Evolutionary conservation across 306 rosid species (phyloP).

Genomic region (Gleditsia sinensis): DNA sequence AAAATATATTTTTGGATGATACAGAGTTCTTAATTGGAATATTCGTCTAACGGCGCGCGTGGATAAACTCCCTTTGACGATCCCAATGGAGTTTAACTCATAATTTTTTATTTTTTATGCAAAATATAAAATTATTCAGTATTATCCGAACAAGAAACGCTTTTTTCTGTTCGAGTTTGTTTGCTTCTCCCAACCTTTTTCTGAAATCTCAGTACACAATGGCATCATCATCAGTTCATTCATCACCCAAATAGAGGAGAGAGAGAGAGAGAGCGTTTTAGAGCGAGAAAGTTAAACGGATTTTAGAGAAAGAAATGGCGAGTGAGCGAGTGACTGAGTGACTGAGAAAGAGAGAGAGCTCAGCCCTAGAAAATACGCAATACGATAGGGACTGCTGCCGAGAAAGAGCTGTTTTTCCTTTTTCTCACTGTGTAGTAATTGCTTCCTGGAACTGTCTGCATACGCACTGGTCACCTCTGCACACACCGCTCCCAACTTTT

Average conservation of each 20-base stretch:
- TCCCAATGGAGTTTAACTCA: neutral
- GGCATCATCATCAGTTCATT: slow-evolving; percentile 40
- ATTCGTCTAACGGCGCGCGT: slow-evolving; percentile 1
- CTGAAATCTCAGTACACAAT: slow-evolving; percentile 35
- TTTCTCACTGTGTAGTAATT: slow-evolving; percentile 35
- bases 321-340: slow-evolving; percentile 13
- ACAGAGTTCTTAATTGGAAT: neutral
- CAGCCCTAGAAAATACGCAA: slow-evolving; percentile 59
- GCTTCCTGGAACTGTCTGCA: slow-evolving; percentile 33
- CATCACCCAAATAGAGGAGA: slow-evolving; percentile 44
- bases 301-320: slow-evolving; percentile 35
- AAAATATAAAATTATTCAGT: slow-evolving; percentile 30
- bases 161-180: slow-evolving; percentile 58
- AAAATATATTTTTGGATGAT: too few relatives aligned
- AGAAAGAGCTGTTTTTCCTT: slow-evolving; percentile 22
- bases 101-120: neutral
- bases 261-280: neutral
- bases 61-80: neutral
- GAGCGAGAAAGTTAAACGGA: slow-evolving; percentile 33
- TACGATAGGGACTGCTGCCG: slow-evolving; percentile 71
- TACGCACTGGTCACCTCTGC: too few relatives aligned
- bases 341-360: slow-evolving; percentile 23
- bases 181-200: slow-evolving; percentile 45
- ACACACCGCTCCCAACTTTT: slow-evolving; percentile 36
- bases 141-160: slow-evolving; percentile 56